Evolutionary conservation across 495 filamentous ascomycete species (phyloP).

Genomic region (Friedmanniomyces endolithicus): DNA sequence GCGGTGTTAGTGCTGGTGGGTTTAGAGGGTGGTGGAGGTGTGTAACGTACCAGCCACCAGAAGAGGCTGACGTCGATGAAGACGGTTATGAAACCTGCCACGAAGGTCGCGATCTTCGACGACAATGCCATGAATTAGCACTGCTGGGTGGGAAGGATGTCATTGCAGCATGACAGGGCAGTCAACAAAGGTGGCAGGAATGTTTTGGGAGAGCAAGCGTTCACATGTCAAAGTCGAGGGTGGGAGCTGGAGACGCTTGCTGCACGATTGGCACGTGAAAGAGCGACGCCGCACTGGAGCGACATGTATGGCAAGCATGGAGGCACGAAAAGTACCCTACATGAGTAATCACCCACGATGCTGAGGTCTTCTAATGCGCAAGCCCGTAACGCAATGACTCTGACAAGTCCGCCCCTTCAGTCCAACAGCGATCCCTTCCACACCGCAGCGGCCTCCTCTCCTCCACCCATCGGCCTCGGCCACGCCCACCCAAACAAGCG

Average conservation of each 20-base stretch:
- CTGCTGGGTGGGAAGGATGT: neutral
- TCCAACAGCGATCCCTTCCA: neutral
- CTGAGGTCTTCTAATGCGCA: no score
- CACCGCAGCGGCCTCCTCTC: neutral
- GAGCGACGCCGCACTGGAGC: no score
- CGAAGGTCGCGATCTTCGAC: constrained; percentile 16
- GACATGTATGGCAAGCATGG: no score
- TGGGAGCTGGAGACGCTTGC: no score
- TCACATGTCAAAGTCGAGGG: neutral
- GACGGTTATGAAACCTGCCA: neutral
- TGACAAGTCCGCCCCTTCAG: no score
- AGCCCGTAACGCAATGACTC: no score
- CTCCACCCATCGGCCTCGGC: neutral
- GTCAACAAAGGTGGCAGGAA: neutral
- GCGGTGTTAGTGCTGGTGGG: neutral
- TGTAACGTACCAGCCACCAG: constrained; percentile 24
- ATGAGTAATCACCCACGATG: no score
- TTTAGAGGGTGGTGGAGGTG: neutral
- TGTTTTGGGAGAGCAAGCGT: neutral
- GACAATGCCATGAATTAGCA: constrained; percentile 4
- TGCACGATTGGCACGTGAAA: no score
- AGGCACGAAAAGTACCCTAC: no score
- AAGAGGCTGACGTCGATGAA: constrained; percentile 29
- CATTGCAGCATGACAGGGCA: neutral
- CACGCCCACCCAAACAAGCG: neutral